These are phyloP conservation scores for Skeletonema tropicum DNA, from an alignment of 108 stramenopile species.

Conservation along the genomic window DNA sequence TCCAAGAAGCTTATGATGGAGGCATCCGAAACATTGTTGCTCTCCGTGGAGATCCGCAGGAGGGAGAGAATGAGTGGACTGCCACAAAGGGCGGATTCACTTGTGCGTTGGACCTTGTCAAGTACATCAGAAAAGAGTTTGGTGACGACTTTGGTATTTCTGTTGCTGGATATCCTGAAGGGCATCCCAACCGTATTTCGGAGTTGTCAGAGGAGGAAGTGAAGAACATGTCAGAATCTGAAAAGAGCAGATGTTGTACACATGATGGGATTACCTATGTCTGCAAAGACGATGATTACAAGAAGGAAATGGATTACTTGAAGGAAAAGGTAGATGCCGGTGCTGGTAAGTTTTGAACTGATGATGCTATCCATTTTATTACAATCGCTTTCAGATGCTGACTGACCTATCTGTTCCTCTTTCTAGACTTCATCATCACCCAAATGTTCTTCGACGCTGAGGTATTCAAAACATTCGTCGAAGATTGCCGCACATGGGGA, in stretches of 20 bases:
- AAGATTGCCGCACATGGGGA: conserved; percentile 91
- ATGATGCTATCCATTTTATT: background rate
- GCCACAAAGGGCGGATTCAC: conserved; percentile 95
- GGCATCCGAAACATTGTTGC: conserved; percentile 99
- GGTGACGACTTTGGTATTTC: conserved; percentile 92
- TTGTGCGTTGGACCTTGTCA: conserved; percentile 97
- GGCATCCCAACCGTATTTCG: conserved; percentile 94
- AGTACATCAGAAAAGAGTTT: conserved; percentile 92
- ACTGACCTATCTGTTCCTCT: conserved; percentile 6
- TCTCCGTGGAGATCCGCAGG: conserved; percentile 98
- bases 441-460: conserved; percentile 99
- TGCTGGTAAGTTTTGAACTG: conserved; percentile 67
- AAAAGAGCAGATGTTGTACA: conserved; percentile 79
- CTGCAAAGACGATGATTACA: conserved; percentile 94
- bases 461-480: conserved; percentile 91
- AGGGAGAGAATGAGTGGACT: conserved; percentile 96
- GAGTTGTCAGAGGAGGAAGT: conserved; percentile 73
- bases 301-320: conserved; percentile 96
- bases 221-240: conserved; percentile 75
- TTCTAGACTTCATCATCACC: conserved; percentile 93
- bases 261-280: conserved; percentile 86
- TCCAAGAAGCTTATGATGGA: conserved; percentile 72
- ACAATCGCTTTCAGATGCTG: background rate
- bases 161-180: conserved; percentile 99
- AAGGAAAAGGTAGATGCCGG: conserved; percentile 94